Percentiles rank a stretch among this genome's conserved stretches.
Evolutionary conservation across 352 stramenopile genomes (phyloP).

Genomic region (Phytophthora kernoviae): DNA sequence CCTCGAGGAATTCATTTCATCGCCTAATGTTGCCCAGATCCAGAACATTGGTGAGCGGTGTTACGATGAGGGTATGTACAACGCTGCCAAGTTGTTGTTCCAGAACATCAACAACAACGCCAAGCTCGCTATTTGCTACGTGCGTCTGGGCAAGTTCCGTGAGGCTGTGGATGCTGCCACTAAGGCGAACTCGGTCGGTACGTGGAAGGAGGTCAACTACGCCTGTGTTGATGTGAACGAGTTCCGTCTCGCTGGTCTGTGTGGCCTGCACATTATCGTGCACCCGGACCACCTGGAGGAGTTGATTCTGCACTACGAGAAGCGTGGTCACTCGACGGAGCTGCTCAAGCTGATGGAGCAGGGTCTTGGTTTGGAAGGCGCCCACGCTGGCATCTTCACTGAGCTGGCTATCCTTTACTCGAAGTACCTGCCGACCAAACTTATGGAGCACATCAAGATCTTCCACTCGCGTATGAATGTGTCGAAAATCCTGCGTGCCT

Average conservation of each 20-base stretch:
- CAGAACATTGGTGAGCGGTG: slow-evolving; percentile 98
- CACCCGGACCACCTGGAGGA: slow-evolving; percentile 99
- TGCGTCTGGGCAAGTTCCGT: slow-evolving; percentile 98
- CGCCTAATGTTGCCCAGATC: slow-evolving; percentile 99
- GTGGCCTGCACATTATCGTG: slow-evolving; percentile 99
- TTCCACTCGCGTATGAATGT: slow-evolving; percentile 99
- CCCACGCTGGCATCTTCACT: slow-evolving; percentile 99
- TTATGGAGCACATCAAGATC: slow-evolving; percentile 99
- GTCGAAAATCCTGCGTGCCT: slow-evolving; percentile 97
- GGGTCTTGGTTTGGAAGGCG: slow-evolving; percentile 98
- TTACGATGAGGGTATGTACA: slow-evolving; percentile 99
- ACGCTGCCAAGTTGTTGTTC: slow-evolving; percentile 99
- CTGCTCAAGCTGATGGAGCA: slow-evolving; percentile 99
- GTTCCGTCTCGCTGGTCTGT: slow-evolving; percentile 97
- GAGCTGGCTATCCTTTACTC: slow-evolving; percentile 99
- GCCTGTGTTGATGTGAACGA: slow-evolving; percentile 98
- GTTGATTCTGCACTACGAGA: slow-evolving; percentile 99
- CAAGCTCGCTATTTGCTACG: slow-evolving; percentile 99
- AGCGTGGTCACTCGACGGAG: slow-evolving; percentile 96
- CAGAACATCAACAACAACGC: slow-evolving; percentile 99
- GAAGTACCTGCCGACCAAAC: slow-evolving; percentile 98
- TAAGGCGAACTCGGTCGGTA: slow-evolving; percentile 99
- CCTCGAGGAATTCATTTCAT: slow-evolving; percentile 99
- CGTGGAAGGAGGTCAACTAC: slow-evolving; percentile 99
- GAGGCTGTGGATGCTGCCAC: slow-evolving; percentile 99